Evolutionary conservation across 2,329 filamentous ascomycete genomes (phyloP).

Genomic region (Xylaria sp.): DNA sequence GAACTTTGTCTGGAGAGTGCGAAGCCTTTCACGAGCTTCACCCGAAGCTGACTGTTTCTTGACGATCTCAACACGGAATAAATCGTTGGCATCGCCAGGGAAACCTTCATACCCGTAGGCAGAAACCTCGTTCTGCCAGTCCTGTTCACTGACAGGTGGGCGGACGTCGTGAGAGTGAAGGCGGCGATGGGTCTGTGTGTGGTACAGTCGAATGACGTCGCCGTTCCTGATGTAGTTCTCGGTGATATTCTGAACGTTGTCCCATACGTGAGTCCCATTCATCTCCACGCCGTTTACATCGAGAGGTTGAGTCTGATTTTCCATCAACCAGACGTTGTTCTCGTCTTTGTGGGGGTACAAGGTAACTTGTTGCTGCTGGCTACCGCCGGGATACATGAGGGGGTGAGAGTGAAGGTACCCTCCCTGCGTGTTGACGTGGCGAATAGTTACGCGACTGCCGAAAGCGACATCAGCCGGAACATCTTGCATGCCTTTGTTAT

Average conservation of each 20-base stretch:
- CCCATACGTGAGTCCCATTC: constrained; percentile 86
- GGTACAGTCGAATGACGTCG: constrained; percentile 83
- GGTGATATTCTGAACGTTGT: constrained; percentile 72
- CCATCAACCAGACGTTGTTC: constrained; percentile 93
- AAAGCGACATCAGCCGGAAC: constrained; percentile 91
- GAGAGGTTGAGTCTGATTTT: constrained; percentile 95
- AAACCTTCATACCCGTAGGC: constrained; percentile 98
- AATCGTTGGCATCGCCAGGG: constrained; percentile 94
- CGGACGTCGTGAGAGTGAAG: constrained; percentile 97
- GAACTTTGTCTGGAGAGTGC: constrained; percentile 98
- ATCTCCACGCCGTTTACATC: constrained; percentile 79
- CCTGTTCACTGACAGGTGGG: constrained; percentile 83
- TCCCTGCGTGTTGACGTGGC: constrained; percentile 97
- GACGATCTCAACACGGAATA: constrained; percentile 94
- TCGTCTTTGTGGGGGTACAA: constrained; percentile 99
- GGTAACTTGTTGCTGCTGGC: constrained; percentile 98
- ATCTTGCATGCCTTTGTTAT: constrained; percentile 96
- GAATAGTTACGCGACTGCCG: constrained; percentile 85
- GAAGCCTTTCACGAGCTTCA: constrained; percentile 82
- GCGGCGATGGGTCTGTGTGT: constrained; percentile 83
- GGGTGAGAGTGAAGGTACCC: constrained; percentile 97
- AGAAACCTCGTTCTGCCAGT: constrained; percentile 96
- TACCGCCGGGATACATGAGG: constrained; percentile 97
- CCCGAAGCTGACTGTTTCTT: constrained; percentile 85
- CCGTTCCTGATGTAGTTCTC: constrained; percentile 78